A percentile compares a stretch with the other conserved stretches of the same genome.
Conservation (phyloP, 768 basidiomycete species). For the Leccinellum luteum region DNA sequence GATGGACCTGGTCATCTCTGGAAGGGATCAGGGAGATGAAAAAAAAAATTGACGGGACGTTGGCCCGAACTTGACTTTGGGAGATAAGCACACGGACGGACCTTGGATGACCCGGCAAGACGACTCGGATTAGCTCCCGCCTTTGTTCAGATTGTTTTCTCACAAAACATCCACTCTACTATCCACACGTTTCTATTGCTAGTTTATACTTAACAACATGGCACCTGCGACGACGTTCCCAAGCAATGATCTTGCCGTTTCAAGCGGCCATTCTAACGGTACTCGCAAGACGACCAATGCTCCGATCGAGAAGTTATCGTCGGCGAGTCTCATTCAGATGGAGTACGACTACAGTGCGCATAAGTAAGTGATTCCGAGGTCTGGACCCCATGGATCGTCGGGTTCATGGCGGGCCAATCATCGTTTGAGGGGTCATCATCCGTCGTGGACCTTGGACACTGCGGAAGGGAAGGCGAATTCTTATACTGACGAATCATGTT, state of each 20-base stretch:
- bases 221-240: conserved; percentile 21
- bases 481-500: conserved; percentile 33
- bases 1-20: not conserved
- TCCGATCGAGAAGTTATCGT: conserved; percentile 38
- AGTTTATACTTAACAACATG: conserved; percentile 15
- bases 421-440: not conserved
- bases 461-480: conserved; percentile 10
- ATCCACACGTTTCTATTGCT: not conserved
- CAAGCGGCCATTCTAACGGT: conserved; percentile 17
- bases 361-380: conserved; percentile 58
- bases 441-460: conserved; percentile 3
- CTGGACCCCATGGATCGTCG: not conserved
- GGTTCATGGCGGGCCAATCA: conserved; percentile 13
- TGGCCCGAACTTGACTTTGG: not conserved
- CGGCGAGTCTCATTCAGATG: conserved; percentile 71
- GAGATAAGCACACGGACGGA: conserved; percentile 17
- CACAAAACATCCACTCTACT: not conserved
- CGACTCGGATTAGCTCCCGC: not conserved
- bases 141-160: not conserved
- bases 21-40: not conserved
- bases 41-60: not conserved
- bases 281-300: conserved; percentile 9
- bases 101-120: conserved; percentile 6
- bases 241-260: not conserved
- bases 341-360: conserved; percentile 85